These are phyloP conservation scores for Sarcodon sp. DNA, from an alignment of 768 basidiomycete species.

Conservation along the genomic window DNA sequence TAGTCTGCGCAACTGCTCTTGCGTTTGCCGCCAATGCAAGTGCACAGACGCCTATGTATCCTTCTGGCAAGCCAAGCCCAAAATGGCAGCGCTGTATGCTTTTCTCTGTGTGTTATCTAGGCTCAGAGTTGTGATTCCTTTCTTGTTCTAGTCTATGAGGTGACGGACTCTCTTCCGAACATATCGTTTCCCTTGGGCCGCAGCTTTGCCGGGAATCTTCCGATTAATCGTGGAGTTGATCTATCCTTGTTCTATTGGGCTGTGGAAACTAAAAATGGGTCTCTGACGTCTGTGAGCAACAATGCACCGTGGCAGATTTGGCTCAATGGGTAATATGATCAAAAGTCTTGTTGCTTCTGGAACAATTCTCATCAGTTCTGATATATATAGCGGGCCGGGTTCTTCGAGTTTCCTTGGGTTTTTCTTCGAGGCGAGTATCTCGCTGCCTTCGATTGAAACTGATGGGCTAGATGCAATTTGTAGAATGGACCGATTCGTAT, in stretches of 20 bases:
- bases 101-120: too few relatives aligned
- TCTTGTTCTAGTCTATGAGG: too few relatives aligned
- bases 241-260: conserved; percentile 20
- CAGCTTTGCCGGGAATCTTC: conserved; percentile 18
- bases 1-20: too few relatives aligned
- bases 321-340: conserved; percentile 58
- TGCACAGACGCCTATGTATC: too few relatives aligned
- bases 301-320: conserved; percentile 60
- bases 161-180: conserved; percentile 9
- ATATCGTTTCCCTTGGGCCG: conserved; percentile 13
- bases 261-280: conserved; percentile 14
- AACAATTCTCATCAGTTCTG: neutral
- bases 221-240: conserved; percentile 16
- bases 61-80: too few relatives aligned
- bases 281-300: conserved; percentile 29
- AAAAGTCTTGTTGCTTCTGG: neutral
- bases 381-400: conserved; percentile 32
- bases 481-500: conserved; percentile 62
- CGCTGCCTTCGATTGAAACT: too few relatives aligned
- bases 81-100: too few relatives aligned
- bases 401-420: conserved; percentile 57
- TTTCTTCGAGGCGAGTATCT: conserved; percentile 32
- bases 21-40: too few relatives aligned
- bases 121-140: too few relatives aligned
- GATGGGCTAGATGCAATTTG: neutral